phyloP scores from a whole-genome alignment of 148 eudicot genomes.

The Nepenthes gracilis region DNA sequence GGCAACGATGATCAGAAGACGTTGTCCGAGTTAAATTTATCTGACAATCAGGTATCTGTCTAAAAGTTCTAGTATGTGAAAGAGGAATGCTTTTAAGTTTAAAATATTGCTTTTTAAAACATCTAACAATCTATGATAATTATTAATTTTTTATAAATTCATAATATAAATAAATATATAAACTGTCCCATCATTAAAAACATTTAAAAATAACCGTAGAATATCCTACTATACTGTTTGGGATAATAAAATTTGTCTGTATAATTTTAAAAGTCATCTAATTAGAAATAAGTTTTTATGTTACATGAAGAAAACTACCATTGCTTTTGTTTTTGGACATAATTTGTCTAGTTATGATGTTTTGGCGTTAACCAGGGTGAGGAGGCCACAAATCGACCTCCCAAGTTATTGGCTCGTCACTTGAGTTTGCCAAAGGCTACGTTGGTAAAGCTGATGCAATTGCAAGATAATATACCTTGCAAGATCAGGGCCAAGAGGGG shows the following conservation, averaged over 20 bases:
- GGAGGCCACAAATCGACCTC: constrained; percentile 22
- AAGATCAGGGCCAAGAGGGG: constrained; percentile 82
- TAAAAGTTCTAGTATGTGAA: no score
- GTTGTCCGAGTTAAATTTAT: neutral
- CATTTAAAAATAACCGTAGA: no score
- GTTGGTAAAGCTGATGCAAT: constrained; percentile 48
- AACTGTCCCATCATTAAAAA: no score
- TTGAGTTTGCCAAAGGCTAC: constrained; percentile 58
- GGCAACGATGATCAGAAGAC: constrained; percentile 26
- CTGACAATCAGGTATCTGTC: constrained; percentile 1
- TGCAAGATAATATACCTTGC: constrained; percentile 59
- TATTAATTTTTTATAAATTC: no score
- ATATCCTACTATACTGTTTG: no score
- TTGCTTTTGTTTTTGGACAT: neutral
- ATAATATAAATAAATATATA: no score
- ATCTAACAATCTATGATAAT: no score
- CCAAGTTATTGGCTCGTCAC: constrained; percentile 45
- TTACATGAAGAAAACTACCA: neutral
- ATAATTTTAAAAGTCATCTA: no score
- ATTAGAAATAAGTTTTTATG: no score
- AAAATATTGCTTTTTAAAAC: no score
- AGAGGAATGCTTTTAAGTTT: no score
- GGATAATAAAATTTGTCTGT: no score
- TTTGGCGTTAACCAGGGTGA: constrained; percentile 25
- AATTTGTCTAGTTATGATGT: constrained; percentile 5